Conservation (phyloP, 192 early-diverging fungal species). For the Coemansia sp. region DNA sequence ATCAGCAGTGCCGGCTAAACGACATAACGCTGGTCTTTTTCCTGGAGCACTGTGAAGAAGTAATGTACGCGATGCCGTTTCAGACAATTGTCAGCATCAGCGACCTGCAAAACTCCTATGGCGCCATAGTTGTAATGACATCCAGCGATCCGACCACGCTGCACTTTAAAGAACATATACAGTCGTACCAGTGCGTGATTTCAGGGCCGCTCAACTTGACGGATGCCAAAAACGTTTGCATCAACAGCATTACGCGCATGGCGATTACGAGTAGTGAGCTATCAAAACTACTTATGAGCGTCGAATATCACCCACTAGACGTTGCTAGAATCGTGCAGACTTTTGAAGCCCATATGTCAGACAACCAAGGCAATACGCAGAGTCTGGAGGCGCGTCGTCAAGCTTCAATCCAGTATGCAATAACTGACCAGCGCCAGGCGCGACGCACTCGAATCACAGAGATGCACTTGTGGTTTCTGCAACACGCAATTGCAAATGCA, state of each 20-base stretch:
- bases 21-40: conserved; percentile 14
- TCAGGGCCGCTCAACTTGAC: not conserved
- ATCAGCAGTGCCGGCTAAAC: conserved; percentile 3
- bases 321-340: not conserved
- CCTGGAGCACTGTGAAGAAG: conserved; percentile 25
- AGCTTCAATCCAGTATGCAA: not conserved
- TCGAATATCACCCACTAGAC: conserved; percentile 23
- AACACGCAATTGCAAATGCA: not conserved
- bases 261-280: conserved; percentile 8
- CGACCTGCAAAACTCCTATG: conserved; percentile 6
- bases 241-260: conserved; percentile 9
- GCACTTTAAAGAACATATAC: not conserved
- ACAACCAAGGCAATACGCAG: no score
- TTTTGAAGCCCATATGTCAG: not conserved
- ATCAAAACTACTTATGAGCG: conserved; percentile 8
- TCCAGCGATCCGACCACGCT: conserved; percentile 1
- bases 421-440: conserved; percentile 10
- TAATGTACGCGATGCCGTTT: not conserved
- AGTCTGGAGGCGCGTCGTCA: not conserved
- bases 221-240: conserved; percentile 21
- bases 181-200: conserved; percentile 13
- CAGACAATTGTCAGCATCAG: conserved; percentile 4
- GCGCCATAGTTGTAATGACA: conserved; percentile 8
- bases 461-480: conserved; percentile 28
- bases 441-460: conserved; percentile 14